A percentile compares a stretch with the other conserved stretches of the same genome.
Conservation (phyloP, 2,329 filamentous ascomycete genomes). For the Acarospora socialis region DNA sequence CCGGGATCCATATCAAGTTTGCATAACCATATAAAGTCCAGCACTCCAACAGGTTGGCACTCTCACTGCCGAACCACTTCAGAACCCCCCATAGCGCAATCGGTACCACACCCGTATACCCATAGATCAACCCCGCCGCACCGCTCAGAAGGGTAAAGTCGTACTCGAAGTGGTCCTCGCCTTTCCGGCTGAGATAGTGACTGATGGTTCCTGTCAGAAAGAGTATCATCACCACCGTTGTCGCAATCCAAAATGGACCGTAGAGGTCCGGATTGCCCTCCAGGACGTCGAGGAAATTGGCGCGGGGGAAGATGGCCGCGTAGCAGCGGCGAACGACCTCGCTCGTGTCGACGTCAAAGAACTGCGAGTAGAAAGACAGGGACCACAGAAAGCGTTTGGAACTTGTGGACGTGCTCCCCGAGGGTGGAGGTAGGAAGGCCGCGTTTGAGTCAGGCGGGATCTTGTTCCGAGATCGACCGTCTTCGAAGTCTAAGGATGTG, state of each 20-base stretch:
- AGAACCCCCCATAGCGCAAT: constrained; percentile 73
- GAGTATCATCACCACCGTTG: constrained; percentile 87
- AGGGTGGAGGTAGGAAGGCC: constrained; percentile 37
- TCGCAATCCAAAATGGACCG: constrained; percentile 97
- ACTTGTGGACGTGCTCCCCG: constrained; percentile 27
- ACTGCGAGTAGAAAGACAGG: constrained; percentile 87
- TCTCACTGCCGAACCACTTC: constrained; percentile 90
- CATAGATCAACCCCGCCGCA: constrained; percentile 84
- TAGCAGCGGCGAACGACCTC: constrained; percentile 78
- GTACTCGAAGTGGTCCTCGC: constrained; percentile 64
- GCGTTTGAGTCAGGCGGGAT: constrained; percentile 28
- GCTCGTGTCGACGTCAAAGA: constrained; percentile 94
- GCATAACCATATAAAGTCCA: constrained; percentile 92
- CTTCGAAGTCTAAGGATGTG: constrained; percentile 64
- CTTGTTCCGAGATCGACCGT: constrained; percentile 36
- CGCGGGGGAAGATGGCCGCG: constrained; percentile 76
- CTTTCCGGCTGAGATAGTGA: constrained; percentile 62
- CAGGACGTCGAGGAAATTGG: constrained; percentile 91
- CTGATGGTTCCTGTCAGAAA: constrained; percentile 93
- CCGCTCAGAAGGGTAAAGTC: constrained; percentile 82
- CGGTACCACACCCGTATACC: constrained; percentile 81
- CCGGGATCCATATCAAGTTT: constrained; percentile 93
- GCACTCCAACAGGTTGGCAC: constrained; percentile 85
- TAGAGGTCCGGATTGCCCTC: constrained; percentile 96
- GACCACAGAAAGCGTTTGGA: constrained; percentile 87